Conservation (phyloP, 345 rosid species). For the Kernera saxatilis region DNA sequence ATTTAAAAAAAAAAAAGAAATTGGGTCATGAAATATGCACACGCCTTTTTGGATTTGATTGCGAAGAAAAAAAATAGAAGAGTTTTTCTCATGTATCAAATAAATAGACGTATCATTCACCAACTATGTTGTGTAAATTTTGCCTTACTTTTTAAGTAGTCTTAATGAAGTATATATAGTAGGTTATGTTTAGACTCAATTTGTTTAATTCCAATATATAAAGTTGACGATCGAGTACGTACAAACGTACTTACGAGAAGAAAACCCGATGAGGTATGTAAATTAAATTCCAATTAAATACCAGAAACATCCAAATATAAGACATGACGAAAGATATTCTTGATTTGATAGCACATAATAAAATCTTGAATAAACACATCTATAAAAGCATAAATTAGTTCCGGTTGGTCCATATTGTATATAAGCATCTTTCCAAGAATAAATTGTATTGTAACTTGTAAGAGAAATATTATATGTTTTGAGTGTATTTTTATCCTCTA, state of each 20-base stretch:
- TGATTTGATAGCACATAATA: conserved; percentile 1
- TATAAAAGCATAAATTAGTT: conserved; percentile 4
- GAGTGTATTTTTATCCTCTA: background rate
- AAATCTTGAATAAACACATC: background rate
- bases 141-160: background rate
- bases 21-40: too few relatives aligned
- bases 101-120: background rate
- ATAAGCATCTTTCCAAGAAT: background rate
- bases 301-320: conserved; percentile 11
- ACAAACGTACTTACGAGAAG: conserved; percentile 18
- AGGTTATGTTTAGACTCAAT: background rate
- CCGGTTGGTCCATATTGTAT: conserved; percentile 14
- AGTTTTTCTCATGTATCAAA: background rate
- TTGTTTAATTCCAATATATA: background rate
- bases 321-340: conserved; percentile 18
- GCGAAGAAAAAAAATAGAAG: too few relatives aligned
- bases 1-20: too few relatives aligned
- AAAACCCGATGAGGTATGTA: background rate
- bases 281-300: conserved; percentile 1
- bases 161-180: background rate
- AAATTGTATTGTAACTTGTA: background rate
- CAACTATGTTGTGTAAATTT: background rate
- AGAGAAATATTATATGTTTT: background rate
- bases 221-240: background rate
- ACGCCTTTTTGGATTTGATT: too few relatives aligned